Evolutionary conservation across 177 flowering plant species (phyloP).

Genomic region (Vitis hybrid): DNA sequence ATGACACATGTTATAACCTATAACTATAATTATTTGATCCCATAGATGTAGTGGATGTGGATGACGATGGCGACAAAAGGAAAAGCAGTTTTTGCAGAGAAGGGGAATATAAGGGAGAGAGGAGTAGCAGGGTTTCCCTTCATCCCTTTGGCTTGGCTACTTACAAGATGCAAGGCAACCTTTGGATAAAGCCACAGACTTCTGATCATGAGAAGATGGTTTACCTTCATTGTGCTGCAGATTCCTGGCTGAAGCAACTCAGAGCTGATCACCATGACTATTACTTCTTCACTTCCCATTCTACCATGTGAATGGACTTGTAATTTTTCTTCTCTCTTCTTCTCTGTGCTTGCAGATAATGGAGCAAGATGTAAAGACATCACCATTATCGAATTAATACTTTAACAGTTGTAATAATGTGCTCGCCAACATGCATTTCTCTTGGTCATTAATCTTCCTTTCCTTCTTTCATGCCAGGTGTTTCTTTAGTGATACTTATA

Average conservation of each 20-base stretch:
- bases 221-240: constrained; percentile 41
- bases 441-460: no score
- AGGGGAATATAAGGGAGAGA: constrained; percentile 9
- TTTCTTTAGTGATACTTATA: no score
- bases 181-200: constrained; percentile 38
- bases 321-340: no score
- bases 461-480: no score
- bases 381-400: no score
- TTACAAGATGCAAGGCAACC: constrained; percentile 39
- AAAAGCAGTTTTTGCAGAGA: neutral
- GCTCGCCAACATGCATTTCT: no score
- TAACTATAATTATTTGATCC: neutral
- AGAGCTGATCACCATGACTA: constrained; percentile 49
- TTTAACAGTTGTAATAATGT: no score
- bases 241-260: constrained; percentile 61
- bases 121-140: constrained; percentile 19
- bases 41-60: constrained; percentile 19
- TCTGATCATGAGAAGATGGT: constrained; percentile 26
- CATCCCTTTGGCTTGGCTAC: constrained; percentile 51
- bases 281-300: constrained; percentile 31
- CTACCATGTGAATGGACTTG: neutral
- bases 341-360: no score
- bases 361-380: no score
- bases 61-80: neutral
- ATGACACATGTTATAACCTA: no score